Base-by-base conservation (phyloP, 2,329 filamentous ascomycete species). In the Fusarium pseudonygamai region DNA sequence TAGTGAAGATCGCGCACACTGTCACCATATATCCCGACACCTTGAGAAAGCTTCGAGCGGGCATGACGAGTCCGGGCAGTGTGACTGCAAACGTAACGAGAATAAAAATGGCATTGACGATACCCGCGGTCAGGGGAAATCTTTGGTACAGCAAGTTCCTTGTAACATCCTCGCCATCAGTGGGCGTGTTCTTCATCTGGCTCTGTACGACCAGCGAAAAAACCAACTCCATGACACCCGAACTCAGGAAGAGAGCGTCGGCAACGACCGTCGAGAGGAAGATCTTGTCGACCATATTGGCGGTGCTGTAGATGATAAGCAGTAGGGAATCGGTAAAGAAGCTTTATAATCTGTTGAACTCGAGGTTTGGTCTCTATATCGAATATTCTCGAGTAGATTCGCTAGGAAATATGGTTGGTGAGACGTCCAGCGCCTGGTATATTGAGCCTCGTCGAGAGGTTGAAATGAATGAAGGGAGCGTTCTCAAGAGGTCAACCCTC, bases 21-120 rank as follows among this genome's bases (percentile, higher is more conserved):
- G 89, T 85, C 45, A 92, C 83, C 78, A 93, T 81, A 83, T 90
- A 93, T 55, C 89, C 90, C 64, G 91, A 89, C 22, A 91, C 71
- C 81, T 94, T 93, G 76, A 96, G 87, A 89, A 91, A 93, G 72
- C 87, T 86, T 72, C 93, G 88, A 56, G 87, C 89, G 10, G 90
- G 89, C 67, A 93, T 89, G 71, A 92, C 86, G 62, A 96, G 84
- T n/a, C 89, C 93, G 7, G 93, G 93, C 22, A 96, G 82, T 12
- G 92, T 93, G 69, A 91, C 80, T 62, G 91, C 77, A 81, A 94
- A 94, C 30, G 91, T 90, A 76, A 90, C 78, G 81, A 96, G 90
- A 79, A 95, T 88, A 78, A 95, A 85, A 77, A 91, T 86, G 69
- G 91, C 89, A 81, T 95, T 95, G 78, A 87, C 90, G 72, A 95